Percentiles rank a stretch among this genome's conserved stretches.
These are phyloP conservation scores for Lecanicillium sp. DNA, from an alignment of 2,329 filamentous ascomycete species.

Conservation along the genomic window DNA sequence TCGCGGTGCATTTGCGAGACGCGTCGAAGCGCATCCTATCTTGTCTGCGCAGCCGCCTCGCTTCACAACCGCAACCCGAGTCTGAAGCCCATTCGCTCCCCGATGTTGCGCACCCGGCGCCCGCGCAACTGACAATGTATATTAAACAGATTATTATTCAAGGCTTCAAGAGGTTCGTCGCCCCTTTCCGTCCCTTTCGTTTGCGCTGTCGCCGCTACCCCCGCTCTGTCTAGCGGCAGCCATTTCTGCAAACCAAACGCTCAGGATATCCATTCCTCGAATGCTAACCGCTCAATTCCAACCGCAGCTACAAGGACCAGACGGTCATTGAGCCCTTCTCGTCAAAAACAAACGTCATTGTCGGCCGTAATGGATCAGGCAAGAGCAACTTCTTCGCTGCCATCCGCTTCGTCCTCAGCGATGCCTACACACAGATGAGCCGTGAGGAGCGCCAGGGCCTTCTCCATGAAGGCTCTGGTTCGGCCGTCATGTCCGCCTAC, in stretches of 20 bases:
- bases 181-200: constrained; percentile 5
- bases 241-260: too few relatives aligned
- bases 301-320: constrained; percentile 90
- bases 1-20: constrained; percentile 7
- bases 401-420: constrained; percentile 95
- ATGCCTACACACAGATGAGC: constrained; percentile 93
- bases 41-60: constrained; percentile 3
- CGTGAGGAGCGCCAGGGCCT: constrained; percentile 92
- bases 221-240: too few relatives aligned
- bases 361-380: constrained; percentile 96
- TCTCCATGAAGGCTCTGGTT: constrained; percentile 95
- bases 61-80: constrained; percentile 4
- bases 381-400: constrained; percentile 99
- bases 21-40: constrained; percentile 9
- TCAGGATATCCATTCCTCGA: background rate
- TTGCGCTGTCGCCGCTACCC: background rate
- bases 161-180: constrained; percentile 88
- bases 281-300: constrained; percentile 14
- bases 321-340: constrained; percentile 98
- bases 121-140: constrained; percentile 59
- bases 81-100: background rate
- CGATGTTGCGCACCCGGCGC: constrained; percentile 29
- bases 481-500: constrained; percentile 98
- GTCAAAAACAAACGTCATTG: constrained; percentile 94
- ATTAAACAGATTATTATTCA: constrained; percentile 99